Percentiles rank a stretch among this genome's conserved stretches.
phyloP scores from a whole-genome alignment of 768 basidiomycete species.

The Amanita pseudoporphyria region DNA sequence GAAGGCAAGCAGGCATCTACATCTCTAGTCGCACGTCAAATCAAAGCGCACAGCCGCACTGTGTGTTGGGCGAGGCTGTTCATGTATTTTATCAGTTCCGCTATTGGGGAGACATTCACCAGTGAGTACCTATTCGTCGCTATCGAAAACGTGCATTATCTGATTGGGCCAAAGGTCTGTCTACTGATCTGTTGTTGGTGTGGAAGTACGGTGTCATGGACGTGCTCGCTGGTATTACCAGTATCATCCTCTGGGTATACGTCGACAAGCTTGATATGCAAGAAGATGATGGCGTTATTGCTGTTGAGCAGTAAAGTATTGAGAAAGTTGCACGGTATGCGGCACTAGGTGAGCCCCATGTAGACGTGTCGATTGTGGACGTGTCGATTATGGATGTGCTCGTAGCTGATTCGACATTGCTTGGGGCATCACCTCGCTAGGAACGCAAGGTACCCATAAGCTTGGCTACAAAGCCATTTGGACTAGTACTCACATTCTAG shows the following conservation, averaged over 20 bases:
- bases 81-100: slow-evolving; percentile 47
- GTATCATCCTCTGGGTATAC: slow-evolving; percentile 44
- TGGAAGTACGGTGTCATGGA: slow-evolving; percentile 66
- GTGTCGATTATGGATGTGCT: slow-evolving; percentile 27
- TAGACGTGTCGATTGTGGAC: too few relatives aligned
- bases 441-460: neutral
- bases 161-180: slow-evolving; percentile 34
- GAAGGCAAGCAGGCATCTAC: too few relatives aligned
- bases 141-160: slow-evolving; percentile 1
- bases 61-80: too few relatives aligned
- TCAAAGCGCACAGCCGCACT: too few relatives aligned
- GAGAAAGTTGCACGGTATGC: slow-evolving; percentile 51
- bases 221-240: slow-evolving; percentile 41
- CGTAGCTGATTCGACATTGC: slow-evolving; percentile 23
- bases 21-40: too few relatives aligned
- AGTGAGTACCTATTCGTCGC: slow-evolving; percentile 32
- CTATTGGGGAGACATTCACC: slow-evolving; percentile 64
- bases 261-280: slow-evolving; percentile 47
- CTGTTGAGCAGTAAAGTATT: slow-evolving; percentile 54
- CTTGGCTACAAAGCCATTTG: too few relatives aligned
- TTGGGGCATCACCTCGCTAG: slow-evolving; percentile 35
- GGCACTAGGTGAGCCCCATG: slow-evolving; percentile 52
- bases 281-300: slow-evolving; percentile 61
- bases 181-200: slow-evolving; percentile 60
- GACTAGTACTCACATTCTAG: slow-evolving; percentile 27